Base-by-base conservation (phyloP, 176 grass and related monocot genomes). In the Carex littledalei region DNA sequence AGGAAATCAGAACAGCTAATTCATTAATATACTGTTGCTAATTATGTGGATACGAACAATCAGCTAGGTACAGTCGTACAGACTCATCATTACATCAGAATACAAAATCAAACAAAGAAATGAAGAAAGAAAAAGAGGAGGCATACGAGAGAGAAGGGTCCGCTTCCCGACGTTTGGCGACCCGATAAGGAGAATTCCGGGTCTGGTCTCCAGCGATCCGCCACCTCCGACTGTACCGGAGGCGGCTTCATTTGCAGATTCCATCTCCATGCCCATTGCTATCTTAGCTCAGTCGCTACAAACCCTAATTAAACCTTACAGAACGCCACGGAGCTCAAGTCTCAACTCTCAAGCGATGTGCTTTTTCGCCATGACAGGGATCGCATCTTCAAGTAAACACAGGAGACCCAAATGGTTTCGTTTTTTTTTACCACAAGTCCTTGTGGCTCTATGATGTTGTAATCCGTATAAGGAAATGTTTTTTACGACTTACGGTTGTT, bases 141-240 rank as follows among this genome's bases (percentile, higher is more conserved):
- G 83, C 91, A 92, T 63, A 99, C 90, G 87, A 31, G 90, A 95
- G 81, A 99, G 90, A 70, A 99, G 86, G 39, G 91, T 99, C 54
- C 93, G 93, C 87, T 99, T 99, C 83, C 96, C 96, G 72, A 94
- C 96, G 41, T 91, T 92, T 12, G 85, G 87, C 31, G 88, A 86
- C 17, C 96, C 96, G 67, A 99, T 76, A 67, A 99, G 59, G 66
- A 99, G 88, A 24, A 95, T 76, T 1, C 93, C 96, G 4, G 96
- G 90, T 63, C 90, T 88, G 39, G 35, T 81, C 90, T 99, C 96
- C 53, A 99, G 52, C 15, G 93, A 94, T 88, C 82, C 85, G 34
- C 26, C n/a, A 66, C 45, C 61, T 32, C 57, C 91, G 71, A 14
- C 65, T 81, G 50, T 55, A 21, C 53, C 63, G 2, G 81, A 83